Percentiles rank a stretch among this genome's conserved stretches.
These are phyloP conservation scores for Vigna hirtella DNA, from an alignment of 306 rosid species.

Conservation along the genomic window DNA sequence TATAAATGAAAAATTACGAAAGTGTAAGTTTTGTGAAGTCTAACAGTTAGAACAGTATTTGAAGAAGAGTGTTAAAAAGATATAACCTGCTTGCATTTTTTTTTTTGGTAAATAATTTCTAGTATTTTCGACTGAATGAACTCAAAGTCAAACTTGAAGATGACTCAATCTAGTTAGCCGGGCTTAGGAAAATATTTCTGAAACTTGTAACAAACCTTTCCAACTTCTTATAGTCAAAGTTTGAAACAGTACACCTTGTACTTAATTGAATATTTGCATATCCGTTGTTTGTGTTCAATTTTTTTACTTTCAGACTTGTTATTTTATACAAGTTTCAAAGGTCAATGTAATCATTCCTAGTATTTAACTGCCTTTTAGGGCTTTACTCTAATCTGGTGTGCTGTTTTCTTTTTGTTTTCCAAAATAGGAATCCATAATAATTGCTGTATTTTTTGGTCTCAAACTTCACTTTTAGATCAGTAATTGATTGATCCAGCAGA, in stretches of 20 bases:
- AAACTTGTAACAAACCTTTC: background rate
- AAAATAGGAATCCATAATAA: background rate
- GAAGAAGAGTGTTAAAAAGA: too few species aligned
- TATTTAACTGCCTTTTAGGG: background rate
- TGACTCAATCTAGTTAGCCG: background rate
- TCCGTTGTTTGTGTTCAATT: background rate
- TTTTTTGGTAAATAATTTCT: background rate
- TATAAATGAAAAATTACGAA: too few species aligned
- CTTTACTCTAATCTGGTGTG: background rate
- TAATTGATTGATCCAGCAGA: background rate
- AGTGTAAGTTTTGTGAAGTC: too few species aligned
- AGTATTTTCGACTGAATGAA: background rate
- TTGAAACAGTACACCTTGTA: background rate
- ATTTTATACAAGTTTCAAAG: background rate
- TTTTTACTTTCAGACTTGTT: background rate
- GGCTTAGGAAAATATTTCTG: background rate
- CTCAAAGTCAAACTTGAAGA: background rate
- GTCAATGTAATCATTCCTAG: background rate
- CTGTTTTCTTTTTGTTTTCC: background rate
- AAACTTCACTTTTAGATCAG: background rate
- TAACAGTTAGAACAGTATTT: too few species aligned
- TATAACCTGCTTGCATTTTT: too few species aligned
- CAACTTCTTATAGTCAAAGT: background rate
- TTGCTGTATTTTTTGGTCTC: background rate
- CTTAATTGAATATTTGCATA: background rate